Evolutionary conservation across 495 filamentous ascomycete species (phyloP).

Genomic region (Penicillium antarcticum): DNA sequence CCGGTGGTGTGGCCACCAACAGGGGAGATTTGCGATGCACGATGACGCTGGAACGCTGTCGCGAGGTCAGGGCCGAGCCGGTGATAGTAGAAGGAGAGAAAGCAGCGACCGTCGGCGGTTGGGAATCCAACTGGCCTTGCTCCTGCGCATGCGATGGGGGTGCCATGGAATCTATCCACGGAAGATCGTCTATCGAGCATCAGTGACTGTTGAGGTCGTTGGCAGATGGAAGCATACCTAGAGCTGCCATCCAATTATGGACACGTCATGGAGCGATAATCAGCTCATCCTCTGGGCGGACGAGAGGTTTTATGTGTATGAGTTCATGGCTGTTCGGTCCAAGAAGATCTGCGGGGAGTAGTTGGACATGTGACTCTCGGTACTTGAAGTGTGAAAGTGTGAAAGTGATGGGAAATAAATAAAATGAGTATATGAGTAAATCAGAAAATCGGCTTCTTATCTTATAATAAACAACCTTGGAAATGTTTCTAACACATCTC

Average conservation of each 20-base stretch:
- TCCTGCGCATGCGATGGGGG: conserved; percentile 40
- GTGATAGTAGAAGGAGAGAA: conserved; percentile 83
- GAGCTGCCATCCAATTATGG: conserved; percentile 59
- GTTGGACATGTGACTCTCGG: conserved; percentile 28
- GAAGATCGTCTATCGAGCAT: conserved; percentile 49
- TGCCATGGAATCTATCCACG: conserved; percentile 63
- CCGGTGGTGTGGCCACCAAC: conserved; percentile 87
- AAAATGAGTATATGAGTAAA: background rate
- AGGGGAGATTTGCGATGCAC: conserved; percentile 96
- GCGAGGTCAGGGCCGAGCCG: conserved; percentile 63
- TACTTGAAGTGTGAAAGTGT: background rate
- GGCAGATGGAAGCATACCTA: conserved; percentile 44
- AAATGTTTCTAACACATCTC: background rate
- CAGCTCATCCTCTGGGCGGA: conserved; percentile 20
- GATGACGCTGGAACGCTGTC: conserved; percentile 82
- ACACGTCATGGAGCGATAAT: conserved; percentile 31
- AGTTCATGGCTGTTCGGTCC: conserved; percentile 16
- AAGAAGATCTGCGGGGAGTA: conserved; percentile 27
- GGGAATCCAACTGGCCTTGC: conserved; percentile 38
- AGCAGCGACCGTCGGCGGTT: conserved; percentile 72
- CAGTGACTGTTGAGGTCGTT: conserved; percentile 12
- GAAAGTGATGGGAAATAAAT: background rate
- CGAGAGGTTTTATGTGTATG: conserved; percentile 9
- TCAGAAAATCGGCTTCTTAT: background rate
- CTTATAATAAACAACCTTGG: background rate